phyloP scores from a whole-genome alignment of 805 yeast species.

The Kregervanrija delftensis region DNA sequence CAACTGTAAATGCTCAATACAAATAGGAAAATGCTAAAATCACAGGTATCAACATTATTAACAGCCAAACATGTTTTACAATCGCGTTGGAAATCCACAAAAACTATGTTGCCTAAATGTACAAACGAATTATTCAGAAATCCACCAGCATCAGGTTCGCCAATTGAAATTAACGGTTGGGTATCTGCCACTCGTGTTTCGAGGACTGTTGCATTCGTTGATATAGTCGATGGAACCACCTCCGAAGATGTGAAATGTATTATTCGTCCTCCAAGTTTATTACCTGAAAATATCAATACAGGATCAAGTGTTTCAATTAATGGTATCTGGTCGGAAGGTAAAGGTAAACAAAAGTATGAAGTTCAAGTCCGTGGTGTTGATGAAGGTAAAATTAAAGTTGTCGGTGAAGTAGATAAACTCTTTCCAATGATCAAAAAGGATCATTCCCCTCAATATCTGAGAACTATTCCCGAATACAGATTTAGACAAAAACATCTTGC shows the following conservation, averaged over 20 bases:
- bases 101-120: conserved; percentile 17
- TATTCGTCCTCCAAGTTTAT: conserved; percentile 31
- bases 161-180: conserved; percentile 59
- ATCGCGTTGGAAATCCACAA: not conserved
- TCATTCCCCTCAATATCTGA: conserved; percentile 57
- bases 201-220: conserved; percentile 75
- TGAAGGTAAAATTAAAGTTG: conserved; percentile 29
- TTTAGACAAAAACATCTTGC: conserved; percentile 65
- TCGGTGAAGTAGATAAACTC: conserved; percentile 55
- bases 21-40: too few species aligned
- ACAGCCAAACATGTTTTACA: too few species aligned
- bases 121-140: conserved; percentile 22
- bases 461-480: conserved; percentile 70
- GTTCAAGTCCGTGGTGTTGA: conserved; percentile 32
- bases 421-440: conserved; percentile 84
- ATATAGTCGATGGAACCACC: conserved; percentile 72
- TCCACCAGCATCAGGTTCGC: conserved; percentile 32
- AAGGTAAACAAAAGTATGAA: conserved; percentile 50
- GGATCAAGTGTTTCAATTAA: conserved; percentile 31
- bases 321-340: conserved; percentile 34
- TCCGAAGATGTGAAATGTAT: conserved; percentile 49
- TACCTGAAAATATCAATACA: conserved; percentile 25
- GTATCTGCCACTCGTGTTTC: conserved; percentile 63
- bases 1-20: too few species aligned
- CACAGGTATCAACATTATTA: too few species aligned